Evolutionary conservation across 2,329 filamentous ascomycete genomes (phyloP).

Genomic region (Fusarium marasasianum): DNA sequence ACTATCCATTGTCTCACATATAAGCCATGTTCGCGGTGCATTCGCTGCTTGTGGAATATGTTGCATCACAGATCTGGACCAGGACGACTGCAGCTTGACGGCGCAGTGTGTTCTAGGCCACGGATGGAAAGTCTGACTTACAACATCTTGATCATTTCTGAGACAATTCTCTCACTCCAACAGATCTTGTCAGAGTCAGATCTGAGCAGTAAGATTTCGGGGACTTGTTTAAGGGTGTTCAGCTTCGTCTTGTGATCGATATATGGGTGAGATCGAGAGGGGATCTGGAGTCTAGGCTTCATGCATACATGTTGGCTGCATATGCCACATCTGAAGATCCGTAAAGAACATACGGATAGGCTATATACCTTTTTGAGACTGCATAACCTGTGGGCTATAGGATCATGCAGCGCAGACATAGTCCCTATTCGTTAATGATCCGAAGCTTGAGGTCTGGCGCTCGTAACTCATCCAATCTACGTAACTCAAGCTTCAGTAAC

Average conservation of each 20-base stretch:
- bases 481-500: too few relatives aligned
- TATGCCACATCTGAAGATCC: neutral
- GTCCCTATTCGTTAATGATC: neutral
- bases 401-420: neutral
- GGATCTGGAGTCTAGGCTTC: neutral
- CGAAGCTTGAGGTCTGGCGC: neutral
- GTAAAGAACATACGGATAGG: neutral
- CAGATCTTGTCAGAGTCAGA: accelerated
- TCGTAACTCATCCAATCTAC: neutral
- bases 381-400: neutral
- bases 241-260: neutral
- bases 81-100: neutral
- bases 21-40: neutral
- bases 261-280: neutral
- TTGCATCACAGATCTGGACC: neutral
- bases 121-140: neutral
- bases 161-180: neutral
- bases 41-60: neutral
- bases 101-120: neutral
- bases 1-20: neutral
- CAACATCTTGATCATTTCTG: neutral
- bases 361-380: neutral
- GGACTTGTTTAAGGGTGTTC: neutral
- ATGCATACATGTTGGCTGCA: neutral
- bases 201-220: too few relatives aligned